Evolutionary conservation across 108 stramenopile species (phyloP), one percentile per base, ranked within the genome.

Genomic region (Nannochloropsis salina): DNA sequence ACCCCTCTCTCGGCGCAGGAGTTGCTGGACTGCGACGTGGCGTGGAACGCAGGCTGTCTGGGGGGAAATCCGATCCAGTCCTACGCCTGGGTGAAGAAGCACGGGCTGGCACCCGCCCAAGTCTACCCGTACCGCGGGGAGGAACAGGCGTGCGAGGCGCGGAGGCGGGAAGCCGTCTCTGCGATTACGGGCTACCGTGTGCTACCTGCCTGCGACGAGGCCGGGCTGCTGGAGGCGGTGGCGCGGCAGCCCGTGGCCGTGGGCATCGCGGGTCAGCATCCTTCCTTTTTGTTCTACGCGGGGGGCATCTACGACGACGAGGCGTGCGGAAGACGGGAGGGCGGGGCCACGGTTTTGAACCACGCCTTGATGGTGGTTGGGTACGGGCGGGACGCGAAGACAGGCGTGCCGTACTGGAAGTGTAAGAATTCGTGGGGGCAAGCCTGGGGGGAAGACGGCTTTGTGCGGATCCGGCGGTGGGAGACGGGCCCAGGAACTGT

Each of bases 1-100:
- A 74, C 61, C 61, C 61, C 82, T 9, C 82, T 82, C 9, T 44
- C 44, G 20, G 82, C 44, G 20, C 82, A 82, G 21, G 82, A 82
- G 8, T 21, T 82, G 20, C 44, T 82, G 5, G 82, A 82, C 21
- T 82, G 82, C 9, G 82, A 82, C 21, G 20, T 20, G 21, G 20
- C 20, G 20, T 82, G 42, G 44, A 82, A 82, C 9, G 42, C 82
- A 20, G 82, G 82, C 44, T 82, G 82, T 82, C 4, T 43, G 82
- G 82, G 82, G 42, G 82, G 82, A 2, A 82, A 82, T 21, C 61
- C 61, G 4, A 74, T 74, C 8, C 20, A 74, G 61, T 74, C 61
- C 61, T 74, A n/a, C 61, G 61, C 20, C 20, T 74, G 61, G 61
- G 61, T 74, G 61, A 74, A n/a, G n/a, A 74, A 74, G 61, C 61